Evolutionary conservation across 1,284 basidiomycete genomes (phyloP), one percentile per base, ranked within the genome.

Genomic region (Ustilago trichophora): DNA sequence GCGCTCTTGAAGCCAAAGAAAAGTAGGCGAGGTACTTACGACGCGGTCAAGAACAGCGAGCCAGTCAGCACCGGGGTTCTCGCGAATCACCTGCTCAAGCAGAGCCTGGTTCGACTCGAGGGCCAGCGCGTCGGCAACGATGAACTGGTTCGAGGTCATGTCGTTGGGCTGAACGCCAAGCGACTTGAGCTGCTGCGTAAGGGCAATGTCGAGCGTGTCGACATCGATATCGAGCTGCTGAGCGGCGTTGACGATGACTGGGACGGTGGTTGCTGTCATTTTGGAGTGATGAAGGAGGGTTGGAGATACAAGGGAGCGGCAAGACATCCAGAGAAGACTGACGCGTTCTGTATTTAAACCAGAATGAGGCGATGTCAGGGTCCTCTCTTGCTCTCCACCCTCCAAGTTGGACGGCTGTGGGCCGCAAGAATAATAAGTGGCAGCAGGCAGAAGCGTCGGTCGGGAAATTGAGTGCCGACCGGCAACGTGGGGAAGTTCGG

Each of bases 101-200:
- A 65, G 10, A 9, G 24, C 13, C 24, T 40, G 40, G 41, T 49
- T 65, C 16, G 40, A 18, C 10, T 32, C 18, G 18, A 57, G 22
- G 6, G 49, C 50, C 4, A 65, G 55, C 5, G 55, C 62, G 13
- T 65, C 54, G 19, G 54, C 55, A 11, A 65, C 50, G 50, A 65
- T 58, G 29, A 65, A 65, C 46, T 65, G 62, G 46, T 65, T 65
- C 35, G 62, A 65, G 10, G 62, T 65, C 62, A 65, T 65, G 42
- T 65, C 62, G 27, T 57, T 58, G 19, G 62, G 54, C 38, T 65
- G 54, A 8, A 65, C 46, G n/a, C 62, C 54, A 16, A 65, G 46
- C 26, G 54, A 26, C 19, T 35, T 32, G 29, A 65, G 50, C 27
- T 65, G 62, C 44, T 54, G 62, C 1, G 62, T 54, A 42, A 65